Conservation (phyloP, 306 rosid genomes). For the Ammopiptanthus mongolicus region DNA sequence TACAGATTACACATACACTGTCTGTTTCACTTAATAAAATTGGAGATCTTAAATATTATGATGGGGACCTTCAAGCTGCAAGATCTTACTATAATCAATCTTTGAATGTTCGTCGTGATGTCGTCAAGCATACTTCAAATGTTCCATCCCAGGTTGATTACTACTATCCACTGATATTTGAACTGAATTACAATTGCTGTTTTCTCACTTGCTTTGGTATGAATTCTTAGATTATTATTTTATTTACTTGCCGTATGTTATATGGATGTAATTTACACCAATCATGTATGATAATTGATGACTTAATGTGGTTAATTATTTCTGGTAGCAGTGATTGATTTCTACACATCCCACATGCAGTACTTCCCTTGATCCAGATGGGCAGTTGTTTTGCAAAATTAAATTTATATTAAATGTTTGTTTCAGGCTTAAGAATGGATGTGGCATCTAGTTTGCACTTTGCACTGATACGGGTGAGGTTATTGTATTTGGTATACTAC, state of each 20-base stretch:
- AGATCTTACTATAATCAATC: conserved; percentile 75
- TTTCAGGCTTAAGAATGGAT: neutral
- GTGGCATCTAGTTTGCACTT: neutral
- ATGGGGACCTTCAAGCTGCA: conserved; percentile 79
- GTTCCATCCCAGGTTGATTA: conserved; percentile 73
- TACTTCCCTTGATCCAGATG: neutral
- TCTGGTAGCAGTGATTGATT: neutral
- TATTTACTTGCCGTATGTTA: neutral
- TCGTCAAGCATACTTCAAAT: conserved; percentile 46
- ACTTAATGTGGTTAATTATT: neutral
- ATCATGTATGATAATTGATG: neutral
- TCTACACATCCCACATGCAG: neutral
- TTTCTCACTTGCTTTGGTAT: neutral
- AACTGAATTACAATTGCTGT: neutral
- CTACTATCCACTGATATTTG: neutral
- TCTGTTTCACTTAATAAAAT: conserved; percentile 94
- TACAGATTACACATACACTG: conserved; percentile 81
- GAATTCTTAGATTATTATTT: neutral
- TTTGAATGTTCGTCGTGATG: conserved; percentile 80
- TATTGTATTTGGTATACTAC: neutral
- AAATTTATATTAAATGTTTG: neutral
- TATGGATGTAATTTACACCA: neutral
- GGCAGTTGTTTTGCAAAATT: neutral
- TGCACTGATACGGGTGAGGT: neutral
- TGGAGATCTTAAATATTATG: conserved; percentile 94